Evolutionary conservation across 2,329 filamentous ascomycete genomes (phyloP), one percentile per base, ranked within the genome.

Genomic region (Ophiostoma tasmaniense): DNA sequence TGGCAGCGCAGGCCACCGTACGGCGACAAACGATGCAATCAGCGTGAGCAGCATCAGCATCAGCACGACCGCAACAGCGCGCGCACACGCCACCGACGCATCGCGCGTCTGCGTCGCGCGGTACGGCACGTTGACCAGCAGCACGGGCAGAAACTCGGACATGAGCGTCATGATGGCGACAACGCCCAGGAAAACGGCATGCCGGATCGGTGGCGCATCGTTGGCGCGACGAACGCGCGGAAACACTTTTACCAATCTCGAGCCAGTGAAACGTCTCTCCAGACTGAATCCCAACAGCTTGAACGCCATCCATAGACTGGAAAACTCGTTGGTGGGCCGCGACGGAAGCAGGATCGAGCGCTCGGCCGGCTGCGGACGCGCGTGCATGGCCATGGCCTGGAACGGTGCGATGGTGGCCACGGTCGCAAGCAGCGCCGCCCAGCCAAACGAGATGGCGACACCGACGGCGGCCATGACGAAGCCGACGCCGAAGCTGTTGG

Each of bases 101-200:
- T 73, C 73, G 42, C 76, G 74, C 0, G 78, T 78, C 67, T 81
- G 80, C 0, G 79, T 78, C 1, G 80, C 76, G 67, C 78, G 81
- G 74, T 81, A 83, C 0, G 82, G 80, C 1, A 84, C 77, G 70
- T 83, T 84, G 72, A 81, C 78, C 2, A 85, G 77, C 1, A 82
- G 76, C 25, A 84, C 76, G 1, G 82, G 83, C n/a, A 85, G 78
- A 65, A 83, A 79, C 66, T 85, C 82, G 28, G 82, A 78, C 2
- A 84, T 75, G 28, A 84, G 78, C 3, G 81, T 77, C 64, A 81
- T 79, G 5, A 79, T 71, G 0, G 81, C 78, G 11, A 81, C 78
- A 14, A 78, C 68, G 30, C 79, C 76, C 0, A 82, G 76, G 70
- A 81, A 82, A 7, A 75, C 6, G n/a, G 55, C 55, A 14, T 62